Percentiles rank a stretch among this genome's conserved stretches.
phyloP scores from a whole-genome alignment of 257 asterid genomes.

The Orobanche coerulescens region DNA sequence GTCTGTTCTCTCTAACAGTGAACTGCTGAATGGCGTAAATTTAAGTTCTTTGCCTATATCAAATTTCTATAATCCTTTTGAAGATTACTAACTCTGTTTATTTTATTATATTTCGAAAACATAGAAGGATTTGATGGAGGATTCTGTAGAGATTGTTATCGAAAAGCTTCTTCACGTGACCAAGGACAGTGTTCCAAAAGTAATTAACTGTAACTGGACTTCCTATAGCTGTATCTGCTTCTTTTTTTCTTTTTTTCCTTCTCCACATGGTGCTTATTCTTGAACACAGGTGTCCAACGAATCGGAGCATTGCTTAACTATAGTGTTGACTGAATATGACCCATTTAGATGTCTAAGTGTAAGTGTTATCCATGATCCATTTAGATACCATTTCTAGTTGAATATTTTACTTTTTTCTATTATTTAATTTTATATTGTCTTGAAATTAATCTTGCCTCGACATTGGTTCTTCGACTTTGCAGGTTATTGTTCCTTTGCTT shows the following conservation, averaged over 20 bases:
- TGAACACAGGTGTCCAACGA: conserved; percentile 67
- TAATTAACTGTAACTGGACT: conserved; percentile 36
- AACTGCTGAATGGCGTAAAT: not conserved
- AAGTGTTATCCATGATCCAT: conserved; percentile 27
- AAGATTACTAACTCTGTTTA: not conserved
- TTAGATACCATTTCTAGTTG: not conserved
- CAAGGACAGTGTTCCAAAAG: conserved; percentile 69
- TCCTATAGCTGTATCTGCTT: conserved; percentile 16
- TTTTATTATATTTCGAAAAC: conserved; percentile 11
- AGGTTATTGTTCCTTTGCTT: conserved; percentile 93
- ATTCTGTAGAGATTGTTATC: conserved; percentile 76
- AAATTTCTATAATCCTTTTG: conserved; percentile 9
- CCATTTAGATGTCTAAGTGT: conserved; percentile 92
- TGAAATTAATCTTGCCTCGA: conserved; percentile 11
- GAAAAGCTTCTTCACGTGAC: conserved; percentile 88
- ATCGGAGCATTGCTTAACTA: conserved; percentile 83
- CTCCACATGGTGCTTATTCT: conserved; percentile 18
- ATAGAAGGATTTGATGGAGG: conserved; percentile 92
- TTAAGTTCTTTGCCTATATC: not conserved
- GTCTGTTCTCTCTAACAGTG: conserved; percentile 29
- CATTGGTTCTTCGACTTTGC: conserved; percentile 24
- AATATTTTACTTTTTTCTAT: not conserved
- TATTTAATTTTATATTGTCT: not conserved
- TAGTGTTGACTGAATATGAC: conserved; percentile 71
- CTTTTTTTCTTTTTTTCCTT: not conserved